Base-by-base conservation (phyloP, 1,284 basidiomycete species). In the Ceratobasidium papillatum region DNA sequence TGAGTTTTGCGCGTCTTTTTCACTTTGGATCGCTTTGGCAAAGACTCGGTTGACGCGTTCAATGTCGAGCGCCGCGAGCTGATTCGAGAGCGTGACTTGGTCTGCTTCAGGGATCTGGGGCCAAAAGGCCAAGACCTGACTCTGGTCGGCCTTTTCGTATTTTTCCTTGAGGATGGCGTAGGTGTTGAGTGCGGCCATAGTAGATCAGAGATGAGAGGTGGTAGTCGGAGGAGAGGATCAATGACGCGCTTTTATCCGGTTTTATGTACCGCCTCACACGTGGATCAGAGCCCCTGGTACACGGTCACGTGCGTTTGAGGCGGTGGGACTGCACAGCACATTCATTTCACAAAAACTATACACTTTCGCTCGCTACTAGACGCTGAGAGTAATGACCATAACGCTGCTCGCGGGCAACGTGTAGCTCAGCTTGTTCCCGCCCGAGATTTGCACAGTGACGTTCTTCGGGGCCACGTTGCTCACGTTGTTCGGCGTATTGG, bases 21-120 rank as follows among this genome's bases (percentile, higher is more conserved):
- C 94, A 14, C 90, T 87, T 59, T 86, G 82, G 78, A 95, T 85
- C 38, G 97, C 94, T 78, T 90, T 92, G 71, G 87, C 80, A 87
- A 91, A 97, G 78, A 98, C 90, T 77, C 89, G 88, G 85, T 99
- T 99, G 77, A 99, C 94, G 78, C 96, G 93, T 76, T 91, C 87
- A 77, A 98, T 91, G 82, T 99, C 92, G 81, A 99, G 91, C 12
- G 85, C 83, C 52, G 89, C 86, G 79, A 99, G 91, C 84, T 99
- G 97, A 51, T 83, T 80, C 72, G 88, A 82, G 61, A 99, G 87
- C 14, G 86, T 79, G 8, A 82, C 81, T 79, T 91, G 93, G 80
- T 97, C 90, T 7, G 85, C 74, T 7, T 88, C 83, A 58, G 89
- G 84, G 76, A 99, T 90, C 68, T 86, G 84, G 76, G 90, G 85